Base-by-base conservation (phyloP, 2,329 filamentous ascomycete species). In the Trichoderma semiorbis region DNA sequence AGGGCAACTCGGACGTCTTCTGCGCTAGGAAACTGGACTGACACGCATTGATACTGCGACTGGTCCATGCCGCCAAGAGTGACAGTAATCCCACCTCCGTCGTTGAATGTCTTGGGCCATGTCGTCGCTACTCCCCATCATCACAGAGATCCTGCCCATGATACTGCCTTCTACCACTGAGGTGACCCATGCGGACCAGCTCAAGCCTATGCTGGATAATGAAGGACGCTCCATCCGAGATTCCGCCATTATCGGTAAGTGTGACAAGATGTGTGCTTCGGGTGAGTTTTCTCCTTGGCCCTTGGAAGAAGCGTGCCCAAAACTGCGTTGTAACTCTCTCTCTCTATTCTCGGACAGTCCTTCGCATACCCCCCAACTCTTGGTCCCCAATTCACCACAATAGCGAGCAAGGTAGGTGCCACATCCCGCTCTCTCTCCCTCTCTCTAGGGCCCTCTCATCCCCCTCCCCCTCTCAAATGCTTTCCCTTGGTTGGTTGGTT, bases 351-450 rank as follows among this genome's bases (percentile, higher is more conserved):
- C 72, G 69, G 66, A 70, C 74, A 88, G 88, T 92, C 11, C 85
- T 92, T 80, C 87, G 90, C 50, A 88, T 90, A 2, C 88, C 89
- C 74, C 89, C 91, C 7, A 85, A 87, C 67, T 89, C 88, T 32
- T 81, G 85, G 3, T 90, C 89, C 0, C 86, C 88, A 7, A 84
- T 93, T 26, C 90, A 91, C 74, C 91, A 93, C 76, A 90, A 93
- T 76, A 91, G 90, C 69, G 86, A 90, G 77, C 89, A 93, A 84
- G 88, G 88, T 89, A 77, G 76, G 83, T 75, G 66, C 57, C 66
- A 47, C 66, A 69, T 58, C 12, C 74, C 7, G 30, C 10, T 36
- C 58, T 66, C 43, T 36, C 36, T 39, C 36, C 36, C 36, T 39
- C 36, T 39, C 36, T 39, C 36, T 39, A 39, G 21, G 30, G 57